Evolutionary conservation across 257 asterid species (phyloP), one percentile per base, ranked within the genome.

Genomic region (Verbena officinalis): DNA sequence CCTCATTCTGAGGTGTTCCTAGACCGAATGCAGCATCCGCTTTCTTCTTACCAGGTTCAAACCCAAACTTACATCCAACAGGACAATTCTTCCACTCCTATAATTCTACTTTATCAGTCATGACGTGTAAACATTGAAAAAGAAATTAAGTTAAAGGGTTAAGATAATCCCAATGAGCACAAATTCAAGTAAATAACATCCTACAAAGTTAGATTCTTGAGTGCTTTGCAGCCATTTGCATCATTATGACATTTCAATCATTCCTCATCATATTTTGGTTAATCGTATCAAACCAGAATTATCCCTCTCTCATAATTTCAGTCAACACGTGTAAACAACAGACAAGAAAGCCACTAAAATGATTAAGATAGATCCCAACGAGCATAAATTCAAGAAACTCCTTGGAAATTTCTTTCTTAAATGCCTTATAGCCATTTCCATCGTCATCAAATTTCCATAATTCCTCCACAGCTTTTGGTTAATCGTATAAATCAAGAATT

Each of bases 1-100:
- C 85, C 10, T 24, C 61, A 57, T 39, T 45, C 45, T 58, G 77
- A 45, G 76, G 73, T 20, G 22, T 21, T 36, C 86, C 84, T 75
- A 83, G 68, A 33, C 86, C 84, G 75, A 85, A 73, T 45, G 67
- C 76, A 62, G 84, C 94, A 79, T 86, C 94, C 10, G 83, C 71
- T 68, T 70, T 75, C 79, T 49, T 36, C 1, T 36, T 77, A 51
- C 60, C 24, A 61, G 65, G 15, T 53, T 65, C 68, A 54, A 17
- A 61, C 58, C 81, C 80, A 67, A 74, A 78, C 64, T 59, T 83
- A 71, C 94, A 86, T 65, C 87, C 84, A 46, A 83, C 90, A 13
- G 78, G 51, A 73, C 94, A 86, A 27, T 60, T 61, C 64, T 78
- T 75, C 78, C 72, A 77, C 55, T 79, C 87, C 94, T 86, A 33